Conservation (phyloP, 1,284 basidiomycete species). For the Boletus albobrunnescens region DNA sequence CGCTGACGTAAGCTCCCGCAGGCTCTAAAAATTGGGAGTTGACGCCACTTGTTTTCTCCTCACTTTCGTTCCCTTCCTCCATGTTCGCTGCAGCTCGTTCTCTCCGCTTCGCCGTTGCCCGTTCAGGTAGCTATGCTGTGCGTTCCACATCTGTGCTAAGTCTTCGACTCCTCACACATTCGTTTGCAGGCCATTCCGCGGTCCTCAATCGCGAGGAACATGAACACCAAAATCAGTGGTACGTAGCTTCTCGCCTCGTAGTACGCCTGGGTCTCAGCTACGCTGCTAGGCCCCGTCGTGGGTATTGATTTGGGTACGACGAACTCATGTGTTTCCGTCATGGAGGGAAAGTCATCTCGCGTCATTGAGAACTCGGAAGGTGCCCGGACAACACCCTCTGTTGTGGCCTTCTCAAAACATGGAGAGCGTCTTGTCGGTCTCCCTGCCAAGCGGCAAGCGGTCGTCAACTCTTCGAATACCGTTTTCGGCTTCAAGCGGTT, state of each 20-base stretch:
- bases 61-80: constrained; percentile 41
- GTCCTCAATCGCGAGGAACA: constrained; percentile 70
- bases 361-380: constrained; percentile 99
- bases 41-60: constrained; percentile 31
- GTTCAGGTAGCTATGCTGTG: constrained; percentile 65
- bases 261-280: neutral
- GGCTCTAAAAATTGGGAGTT: constrained; percentile 41
- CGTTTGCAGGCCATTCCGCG: constrained; percentile 56
- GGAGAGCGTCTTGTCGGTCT: constrained; percentile 92
- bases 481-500: constrained; percentile 96
- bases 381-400: constrained; percentile 95
- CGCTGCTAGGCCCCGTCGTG: constrained; percentile 63
- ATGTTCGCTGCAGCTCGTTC: constrained; percentile 66
- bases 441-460: constrained; percentile 95
- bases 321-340: constrained; percentile 91
- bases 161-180: constrained; percentile 2
- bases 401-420: constrained; percentile 97
- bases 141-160: constrained; percentile 24
- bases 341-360: constrained; percentile 92
- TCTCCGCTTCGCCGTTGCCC: constrained; percentile 51
- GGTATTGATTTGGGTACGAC: constrained; percentile 86
- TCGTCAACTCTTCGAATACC: constrained; percentile 94
- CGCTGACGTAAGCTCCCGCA: constrained; percentile 38
- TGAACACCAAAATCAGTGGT: constrained; percentile 82
- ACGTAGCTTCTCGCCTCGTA: constrained; percentile 19